Conservation (phyloP, 176 grass and related monocot species). For the Urochloa ruziziensis region DNA sequence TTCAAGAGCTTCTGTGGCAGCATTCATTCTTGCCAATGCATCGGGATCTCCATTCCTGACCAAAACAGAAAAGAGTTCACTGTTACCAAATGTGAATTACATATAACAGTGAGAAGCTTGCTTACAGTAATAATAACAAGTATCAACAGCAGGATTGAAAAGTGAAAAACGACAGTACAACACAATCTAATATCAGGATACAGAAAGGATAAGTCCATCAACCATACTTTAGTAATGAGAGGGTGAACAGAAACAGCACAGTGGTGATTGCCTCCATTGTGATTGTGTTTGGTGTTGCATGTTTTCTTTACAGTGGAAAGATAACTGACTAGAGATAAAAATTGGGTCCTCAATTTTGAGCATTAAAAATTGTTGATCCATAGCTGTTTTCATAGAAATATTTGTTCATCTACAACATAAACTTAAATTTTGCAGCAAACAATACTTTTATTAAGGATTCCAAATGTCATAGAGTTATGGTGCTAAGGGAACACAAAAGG, state of each 20-base stretch:
- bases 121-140: slow-evolving; percentile 19
- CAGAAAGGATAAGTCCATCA: background rate
- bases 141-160: slow-evolving; percentile 5
- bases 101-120: background rate
- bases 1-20: slow-evolving; percentile 63
- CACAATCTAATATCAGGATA: background rate
- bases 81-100: background rate
- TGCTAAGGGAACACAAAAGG: background rate
- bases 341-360: background rate
- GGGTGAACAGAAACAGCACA: background rate
- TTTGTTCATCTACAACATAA: background rate
- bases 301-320: background rate
- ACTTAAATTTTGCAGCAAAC: background rate
- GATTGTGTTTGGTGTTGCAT: background rate
- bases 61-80: slow-evolving; percentile 23
- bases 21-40: slow-evolving; percentile 66
- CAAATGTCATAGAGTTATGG: background rate
- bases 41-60: slow-evolving; percentile 55
- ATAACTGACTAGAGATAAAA: background rate
- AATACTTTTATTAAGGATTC: slow-evolving; percentile 10
- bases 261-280: background rate
- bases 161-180: background rate
- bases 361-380: background rate
- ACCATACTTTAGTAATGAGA: background rate
- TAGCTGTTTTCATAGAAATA: background rate